Base-by-base conservation (phyloP, 495 filamentous ascomycete genomes). In the Penicillium flavigenum region DNA sequence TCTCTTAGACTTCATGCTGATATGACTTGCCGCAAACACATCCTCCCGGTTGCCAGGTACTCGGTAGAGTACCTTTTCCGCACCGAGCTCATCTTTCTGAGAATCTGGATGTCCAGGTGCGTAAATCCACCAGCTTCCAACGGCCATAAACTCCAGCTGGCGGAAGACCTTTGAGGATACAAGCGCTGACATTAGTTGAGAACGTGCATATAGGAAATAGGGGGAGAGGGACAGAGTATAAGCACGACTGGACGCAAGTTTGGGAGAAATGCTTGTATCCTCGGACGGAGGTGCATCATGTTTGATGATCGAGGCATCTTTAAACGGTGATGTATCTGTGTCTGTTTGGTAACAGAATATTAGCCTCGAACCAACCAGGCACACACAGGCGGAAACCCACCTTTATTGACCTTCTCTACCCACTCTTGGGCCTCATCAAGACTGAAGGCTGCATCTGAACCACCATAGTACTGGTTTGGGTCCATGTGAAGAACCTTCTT, bases 401-500 rank as follows among this genome's bases (percentile, higher is more conserved):
- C 77, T 69, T 72, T 55, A 44, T 76, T 77, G 51, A 83, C 72
- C 38, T 63, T 67, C 14, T 77, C 68, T 54, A 79, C 86, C 92
- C 92, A 98, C 31, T 80, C 74, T 62, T 88, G 82, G 24, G 85
- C 86, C 65, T 98, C 94, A 51, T 91, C 83, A 36, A 96, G 76
- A 67, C 86, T 93, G 56, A 98, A 86, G 2, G 91, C 92, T 57
- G 94, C 91, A 61, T 96, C 92, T 9, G 82, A 56, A 38, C 88
- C 87, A 59, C 94, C 94, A 73, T 98, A 98, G 74, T 88, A 96
- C 56, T 82, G 76, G 70, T 96, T 94, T 44, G 80, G 78, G 65
- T 98, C 94, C 69, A 96, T 72, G 64, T 98, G 95, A 34, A 98
- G 84, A 51, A 98, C 83, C 58, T 90, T 92, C 78, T 96, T 96